Percentiles rank a stretch among this genome's conserved stretches.
Evolutionary conservation across 2,329 filamentous ascomycete genomes (phyloP).

Genomic region (Cladobotryum protrusum): DNA sequence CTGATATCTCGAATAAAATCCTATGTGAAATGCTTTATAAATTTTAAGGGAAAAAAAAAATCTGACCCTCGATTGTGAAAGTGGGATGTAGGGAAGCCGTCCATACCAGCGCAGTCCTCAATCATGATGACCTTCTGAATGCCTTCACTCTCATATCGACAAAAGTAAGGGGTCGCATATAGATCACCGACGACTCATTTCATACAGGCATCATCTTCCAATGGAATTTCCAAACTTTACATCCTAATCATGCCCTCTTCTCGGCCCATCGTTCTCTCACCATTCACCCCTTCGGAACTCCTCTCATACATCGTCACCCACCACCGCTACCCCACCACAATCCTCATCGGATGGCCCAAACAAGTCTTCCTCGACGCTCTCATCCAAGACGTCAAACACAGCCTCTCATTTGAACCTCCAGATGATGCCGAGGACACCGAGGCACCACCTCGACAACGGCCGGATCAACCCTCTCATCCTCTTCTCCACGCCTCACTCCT

Average conservation of each 20-base stretch:
- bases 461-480: conserved; percentile 3
- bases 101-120: too few species aligned
- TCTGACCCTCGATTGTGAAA: too few species aligned
- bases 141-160: neutral
- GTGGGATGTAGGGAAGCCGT: too few species aligned
- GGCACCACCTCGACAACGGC: neutral
- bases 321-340: conserved; percentile 51
- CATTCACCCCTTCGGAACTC: conserved; percentile 53
- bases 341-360: conserved; percentile 65
- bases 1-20: too few species aligned
- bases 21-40: too few species aligned
- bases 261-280: conserved; percentile 41
- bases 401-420: conserved; percentile 9
- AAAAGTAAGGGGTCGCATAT: neutral
- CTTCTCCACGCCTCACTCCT: conserved; percentile 61
- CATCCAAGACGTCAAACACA: conserved; percentile 36
- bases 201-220: neutral
- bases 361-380: conserved; percentile 59
- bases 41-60: too few species aligned
- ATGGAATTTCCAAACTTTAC: neutral
- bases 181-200: neutral
- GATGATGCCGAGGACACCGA: neutral
- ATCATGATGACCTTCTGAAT: too few species aligned
- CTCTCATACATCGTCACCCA: conserved; percentile 57
- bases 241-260: conserved; percentile 2